A percentile compares a stretch with the other conserved stretches of the same genome.
phyloP scores from a whole-genome alignment of 441 rosid species.

The Euphorbia schlechtendalii region DNA sequence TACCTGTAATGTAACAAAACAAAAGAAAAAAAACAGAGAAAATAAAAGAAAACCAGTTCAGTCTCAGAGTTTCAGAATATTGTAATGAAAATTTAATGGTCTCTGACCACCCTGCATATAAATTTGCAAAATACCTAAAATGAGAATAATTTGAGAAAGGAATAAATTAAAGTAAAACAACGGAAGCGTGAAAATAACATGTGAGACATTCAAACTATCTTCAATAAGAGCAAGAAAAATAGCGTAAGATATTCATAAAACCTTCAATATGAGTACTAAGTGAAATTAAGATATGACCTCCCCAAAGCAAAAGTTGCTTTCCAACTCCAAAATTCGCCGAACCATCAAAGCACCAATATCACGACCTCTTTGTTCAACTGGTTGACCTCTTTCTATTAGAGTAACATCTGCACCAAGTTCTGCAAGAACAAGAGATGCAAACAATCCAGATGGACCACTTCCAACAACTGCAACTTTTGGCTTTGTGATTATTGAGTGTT shows the following conservation, averaged over 20 bases:
- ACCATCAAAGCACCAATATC: conserved; percentile 87
- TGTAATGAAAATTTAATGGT: no score
- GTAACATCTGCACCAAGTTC: conserved; percentile 97
- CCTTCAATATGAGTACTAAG: conserved; percentile 26
- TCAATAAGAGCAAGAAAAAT: conserved; percentile 7
- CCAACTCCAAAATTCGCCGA: conserved; percentile 63
- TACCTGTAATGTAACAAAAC: background rate
- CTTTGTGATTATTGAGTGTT: conserved; percentile 30
- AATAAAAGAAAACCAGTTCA: background rate
- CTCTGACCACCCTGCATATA: background rate
- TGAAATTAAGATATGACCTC: conserved; percentile 55
- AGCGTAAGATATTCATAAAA: conserved; percentile 15
- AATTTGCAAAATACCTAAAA: background rate
- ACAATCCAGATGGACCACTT: conserved; percentile 90
- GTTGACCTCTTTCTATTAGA: conserved; percentile 88
- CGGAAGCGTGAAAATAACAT: conserved; percentile 9
- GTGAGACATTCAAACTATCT: conserved; percentile 17
- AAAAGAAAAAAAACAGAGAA: background rate
- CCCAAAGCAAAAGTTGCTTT: conserved; percentile 97
- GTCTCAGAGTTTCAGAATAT: background rate
- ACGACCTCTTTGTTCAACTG: conserved; percentile 87
- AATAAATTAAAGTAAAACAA: background rate
- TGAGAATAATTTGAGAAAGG: background rate
- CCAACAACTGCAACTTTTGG: conserved; percentile 82
- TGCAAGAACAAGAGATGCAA: conserved; percentile 86